Base-by-base conservation (phyloP, 305 asterid genomes). In the Fraxinus velutina region DNA sequence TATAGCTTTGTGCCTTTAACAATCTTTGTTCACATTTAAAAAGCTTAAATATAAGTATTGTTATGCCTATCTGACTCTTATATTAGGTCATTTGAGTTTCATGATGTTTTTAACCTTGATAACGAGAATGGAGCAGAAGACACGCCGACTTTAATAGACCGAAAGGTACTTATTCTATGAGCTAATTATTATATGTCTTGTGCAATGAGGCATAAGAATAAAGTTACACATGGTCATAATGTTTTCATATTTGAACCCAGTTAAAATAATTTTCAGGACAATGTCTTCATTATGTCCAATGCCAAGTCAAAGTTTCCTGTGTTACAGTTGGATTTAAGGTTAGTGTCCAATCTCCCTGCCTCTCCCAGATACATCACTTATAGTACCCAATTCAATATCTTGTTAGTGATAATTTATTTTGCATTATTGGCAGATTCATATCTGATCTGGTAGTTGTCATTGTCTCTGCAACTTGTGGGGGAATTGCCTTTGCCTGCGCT, bases 381-480 rank as follows among this genome's bases (percentile, higher is more conserved):
- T n/a, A 57, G 81, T 72, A 22, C 60, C 73, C 24, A n/a, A 55
- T 85, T 78, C 37, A 62, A 42, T 70, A 73, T 73, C 57, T 75
- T 27, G 32, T 76, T 60, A 71, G 34, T 47, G 81, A 62, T 75
- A 27, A 29, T 76, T 78, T 73, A 50, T 83, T 78, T 34, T 30
- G 83, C 33, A 42, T 82, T 86, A 29, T 90, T 81, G 77, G 80
- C 92, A 93, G 97, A 89, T 86, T 92, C 86, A 91, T 93, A 86
- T 92, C 97, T 34, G 98, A 93, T 90, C 87, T 93, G 57, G 97
- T 93, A 68, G 91, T 93, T 79, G 93, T 92, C 82, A 93, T 93
- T 88, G 98, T 93, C 72, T 92, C 95, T 79, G 98, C 98, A 80
- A 90, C 98, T 87, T 93, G 97, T 85, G 98, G 98, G 77, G 98